Evolutionary conservation across 129 eudicot genomes (phyloP).

Genomic region (Rutidosis leptorrhynchoides): DNA sequence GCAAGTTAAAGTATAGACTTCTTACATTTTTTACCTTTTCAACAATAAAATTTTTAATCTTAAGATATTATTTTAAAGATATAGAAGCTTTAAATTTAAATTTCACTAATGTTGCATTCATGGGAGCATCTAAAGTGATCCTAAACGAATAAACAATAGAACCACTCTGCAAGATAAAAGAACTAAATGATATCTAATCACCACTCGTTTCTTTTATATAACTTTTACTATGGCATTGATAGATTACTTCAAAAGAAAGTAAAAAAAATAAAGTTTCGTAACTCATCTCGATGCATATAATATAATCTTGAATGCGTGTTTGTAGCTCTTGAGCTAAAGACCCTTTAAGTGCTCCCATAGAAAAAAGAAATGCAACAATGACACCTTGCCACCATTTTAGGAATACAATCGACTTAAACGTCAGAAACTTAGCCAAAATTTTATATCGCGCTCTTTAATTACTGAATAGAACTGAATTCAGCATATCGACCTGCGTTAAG

Average conservation of each 20-base stretch:
- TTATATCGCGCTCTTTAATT: slow-evolving; percentile 83
- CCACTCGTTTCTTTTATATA: not conserved
- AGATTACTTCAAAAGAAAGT: not conserved
- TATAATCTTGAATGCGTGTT: slow-evolving; percentile 86
- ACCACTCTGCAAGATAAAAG: not conserved
- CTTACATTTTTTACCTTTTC: no score
- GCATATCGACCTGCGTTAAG: no score
- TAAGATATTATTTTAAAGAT: no score
- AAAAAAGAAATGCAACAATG: slow-evolving; percentile 79
- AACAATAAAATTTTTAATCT: no score
- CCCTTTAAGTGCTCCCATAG: slow-evolving; percentile 81
- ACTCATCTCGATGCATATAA: slow-evolving; percentile 86
- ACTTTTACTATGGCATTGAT: not conserved
- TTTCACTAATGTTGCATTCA: no score
- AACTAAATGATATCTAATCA: not conserved
- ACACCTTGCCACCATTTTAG: slow-evolving; percentile 99
- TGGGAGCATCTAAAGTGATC: no score
- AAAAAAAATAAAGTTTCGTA: not conserved
- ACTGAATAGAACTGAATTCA: slow-evolving; percentile 95
- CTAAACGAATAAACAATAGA: no score
- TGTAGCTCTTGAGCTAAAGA: slow-evolving; percentile 77
- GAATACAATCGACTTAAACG: slow-evolving; percentile 87
- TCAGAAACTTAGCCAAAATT: slow-evolving; percentile 91
- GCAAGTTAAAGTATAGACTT: no score
- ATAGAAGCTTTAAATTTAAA: no score